Evolutionary conservation across 2,329 filamentous ascomycete genomes (phyloP), one percentile per base, ranked within the genome.

Genomic region (Didymosphaeria variabile): DNA sequence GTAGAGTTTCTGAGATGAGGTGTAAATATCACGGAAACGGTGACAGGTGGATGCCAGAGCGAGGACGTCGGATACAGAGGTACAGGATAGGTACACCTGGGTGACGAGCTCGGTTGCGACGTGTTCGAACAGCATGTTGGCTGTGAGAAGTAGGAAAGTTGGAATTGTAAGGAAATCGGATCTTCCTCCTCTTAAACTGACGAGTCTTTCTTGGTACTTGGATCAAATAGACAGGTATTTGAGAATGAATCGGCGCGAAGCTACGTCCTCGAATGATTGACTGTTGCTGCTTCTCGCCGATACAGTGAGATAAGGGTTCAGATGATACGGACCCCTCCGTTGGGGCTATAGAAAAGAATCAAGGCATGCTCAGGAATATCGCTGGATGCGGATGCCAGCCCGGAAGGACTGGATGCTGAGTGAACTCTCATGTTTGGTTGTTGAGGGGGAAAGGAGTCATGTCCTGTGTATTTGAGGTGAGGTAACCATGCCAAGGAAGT

Each of bases 101-200:
- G 84, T 79, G 59, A 88, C 69, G 57, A 88, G 81, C 78, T 89
- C 87, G 69, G 84, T 86, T 26, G 87, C 82, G 29, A 89, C 79
- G 56, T 81, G 70, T 67, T 85, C 79, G 77, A 88, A 81, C 55
- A 81, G 69, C 86, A 88, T 89, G 59, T 64, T 79, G 72, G 64
- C 57, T 58, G 61, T 61, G 38, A 9, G 32, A 55, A 46, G 47
- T 51, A 19, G 55, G 40, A 47, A 55, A 34, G 44, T 58, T 32
- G 40, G 31, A 40, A 55, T 36, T 51, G n/a, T 46, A 50, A 52
- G 42, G 58, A 56, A 54, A 57, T 34, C 29, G 44, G 31, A 31
- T 17, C n/a, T 54, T 59, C 55, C 47, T 52, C 26, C 42, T 62
- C 57, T 52, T 26, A 29, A 51, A 36, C 44, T 31, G 56, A 36